Evolutionary conservation across 371 early-diverging fungal species (phyloP), one percentile per base, ranked within the genome.

Genomic region (Mucor circinelloides): DNA sequence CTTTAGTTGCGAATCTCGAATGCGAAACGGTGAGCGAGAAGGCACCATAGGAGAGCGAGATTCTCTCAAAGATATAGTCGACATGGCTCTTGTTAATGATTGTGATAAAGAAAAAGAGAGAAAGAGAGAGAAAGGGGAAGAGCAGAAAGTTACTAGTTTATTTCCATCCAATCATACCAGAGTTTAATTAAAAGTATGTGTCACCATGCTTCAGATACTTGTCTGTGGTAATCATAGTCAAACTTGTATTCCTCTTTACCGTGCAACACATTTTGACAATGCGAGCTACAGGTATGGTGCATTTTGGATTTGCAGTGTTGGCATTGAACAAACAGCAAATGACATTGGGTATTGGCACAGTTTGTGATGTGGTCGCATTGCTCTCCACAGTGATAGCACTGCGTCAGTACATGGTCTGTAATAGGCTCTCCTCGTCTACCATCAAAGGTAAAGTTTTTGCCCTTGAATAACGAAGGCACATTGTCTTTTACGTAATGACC

Each of bases 381-480:
- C n/a, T 71, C 64, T 19, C 89, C 90, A 64, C 93, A 93, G 60
- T 89, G 88, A 64, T 87, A 89, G 64, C 93, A 93, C 17, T 77
- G 72, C 1, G 87, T 73, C 4, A 93, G 60, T 0, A 92, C 81
- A 27, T 91, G 89, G 25, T 80, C 68, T 1, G 91, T 90, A 25
- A 92, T 87, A 13, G 82, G 82, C 64, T 93, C 93, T 10, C 92
- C 92, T 9, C 88, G 76, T 17, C 93, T 87, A 59, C 87, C 87
- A 68, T 93, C 93, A 69, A 93, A 93, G 2, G 93, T 91, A 66
- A 92, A 93, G 78, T 93, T 93, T 48, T 90, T 90, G 48, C 93
- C 93, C 54, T 76, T 80, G 69, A 87, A 93, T 8, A 91, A 70
- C 1, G 93, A 91, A 13, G 32, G 31, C 13, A 44, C 48, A 2